Evolutionary conservation across 805 yeast genomes (phyloP).

Genomic region (Yarrowia deformans): DNA sequence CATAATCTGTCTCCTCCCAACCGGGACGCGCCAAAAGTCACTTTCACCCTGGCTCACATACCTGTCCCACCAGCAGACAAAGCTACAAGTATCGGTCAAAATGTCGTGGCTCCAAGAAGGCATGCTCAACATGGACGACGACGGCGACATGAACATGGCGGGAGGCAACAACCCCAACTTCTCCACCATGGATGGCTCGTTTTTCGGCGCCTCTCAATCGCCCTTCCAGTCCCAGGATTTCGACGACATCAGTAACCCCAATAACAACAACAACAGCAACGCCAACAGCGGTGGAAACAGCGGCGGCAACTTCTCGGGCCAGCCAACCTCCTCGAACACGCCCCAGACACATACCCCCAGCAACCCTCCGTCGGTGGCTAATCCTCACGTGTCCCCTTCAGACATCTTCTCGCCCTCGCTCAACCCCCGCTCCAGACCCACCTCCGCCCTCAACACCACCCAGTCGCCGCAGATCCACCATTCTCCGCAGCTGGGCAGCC

Average conservation of each 20-base stretch:
- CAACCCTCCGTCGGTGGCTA: background rate
- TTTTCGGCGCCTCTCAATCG: slow-evolving; percentile 34
- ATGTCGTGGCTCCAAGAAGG: slow-evolving; percentile 40
- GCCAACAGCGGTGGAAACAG: background rate
- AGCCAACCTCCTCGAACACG: slow-evolving; percentile 28
- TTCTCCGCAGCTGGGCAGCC: slow-evolving; percentile 37
- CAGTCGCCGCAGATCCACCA: slow-evolving; percentile 36
- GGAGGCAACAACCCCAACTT: slow-evolving; percentile 23
- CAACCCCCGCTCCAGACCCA: slow-evolving; percentile 32
- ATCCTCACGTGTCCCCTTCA: slow-evolving; percentile 33
- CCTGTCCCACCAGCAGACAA: background rate
- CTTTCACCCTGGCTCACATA: slow-evolving; percentile 11
- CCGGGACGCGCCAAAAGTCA: slow-evolving; percentile 28
- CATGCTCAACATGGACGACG: slow-evolving; percentile 39
- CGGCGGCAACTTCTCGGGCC: slow-evolving; percentile 18
- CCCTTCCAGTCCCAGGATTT: slow-evolving; percentile 38
- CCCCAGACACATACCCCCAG: slow-evolving; percentile 36
- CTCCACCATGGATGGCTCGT: slow-evolving; percentile 33
- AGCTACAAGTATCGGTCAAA: background rate
- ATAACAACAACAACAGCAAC: background rate
- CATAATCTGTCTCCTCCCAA: background rate
- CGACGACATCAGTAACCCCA: slow-evolving; percentile 18
- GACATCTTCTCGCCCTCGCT: slow-evolving; percentile 34
- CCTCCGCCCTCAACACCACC: slow-evolving; percentile 27
- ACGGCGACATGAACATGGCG: slow-evolving; percentile 35